phyloP scores from a whole-genome alignment of 2,329 filamentous ascomycete genomes.

The Chaetomium strumarium region DNA sequence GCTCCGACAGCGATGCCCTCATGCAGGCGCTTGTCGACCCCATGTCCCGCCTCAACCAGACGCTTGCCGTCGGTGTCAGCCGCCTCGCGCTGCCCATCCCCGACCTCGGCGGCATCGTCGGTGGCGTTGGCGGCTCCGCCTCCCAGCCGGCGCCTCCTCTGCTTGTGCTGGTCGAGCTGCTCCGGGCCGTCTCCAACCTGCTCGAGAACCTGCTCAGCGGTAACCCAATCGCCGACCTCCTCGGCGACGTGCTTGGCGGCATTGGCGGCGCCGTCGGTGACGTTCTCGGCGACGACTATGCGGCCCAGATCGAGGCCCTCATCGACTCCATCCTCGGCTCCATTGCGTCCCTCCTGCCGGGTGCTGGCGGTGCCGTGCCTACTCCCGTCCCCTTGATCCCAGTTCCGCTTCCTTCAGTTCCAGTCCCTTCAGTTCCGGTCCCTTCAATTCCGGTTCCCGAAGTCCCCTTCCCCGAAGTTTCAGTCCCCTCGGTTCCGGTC shows the following conservation, averaged over 20 bases:
- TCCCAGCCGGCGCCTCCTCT: not conserved
- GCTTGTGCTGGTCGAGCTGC: slow-evolving; percentile 5
- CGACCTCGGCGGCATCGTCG: slow-evolving; percentile 3
- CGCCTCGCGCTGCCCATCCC: slow-evolving; percentile 3
- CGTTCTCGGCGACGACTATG: not conserved
- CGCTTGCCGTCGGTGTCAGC: slow-evolving; percentile 9
- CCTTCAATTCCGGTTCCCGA: no score
- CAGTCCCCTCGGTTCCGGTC: no score
- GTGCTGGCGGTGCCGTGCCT: not conserved
- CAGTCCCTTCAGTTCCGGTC: no score
- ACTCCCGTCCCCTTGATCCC: not conserved
- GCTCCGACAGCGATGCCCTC: slow-evolving; percentile 7
- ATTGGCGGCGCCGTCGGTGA: slow-evolving; percentile 8
- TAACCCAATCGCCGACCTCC: slow-evolving; percentile 2
- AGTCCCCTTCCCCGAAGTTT: no score
- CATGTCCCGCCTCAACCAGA: slow-evolving; percentile 12
- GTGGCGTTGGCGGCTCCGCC: not conserved
- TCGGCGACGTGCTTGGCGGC: slow-evolving; percentile 9
- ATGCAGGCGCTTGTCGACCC: slow-evolving; percentile 10
- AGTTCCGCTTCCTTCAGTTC: no score
- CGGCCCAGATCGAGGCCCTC: not conserved
- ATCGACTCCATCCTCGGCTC: slow-evolving; percentile 1
- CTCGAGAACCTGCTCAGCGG: slow-evolving; percentile 7
- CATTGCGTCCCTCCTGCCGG: not conserved
- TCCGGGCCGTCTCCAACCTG: not conserved